Conservation (phyloP, 371 early-diverging fungal genomes). For the Mucor irregularis region DNA sequence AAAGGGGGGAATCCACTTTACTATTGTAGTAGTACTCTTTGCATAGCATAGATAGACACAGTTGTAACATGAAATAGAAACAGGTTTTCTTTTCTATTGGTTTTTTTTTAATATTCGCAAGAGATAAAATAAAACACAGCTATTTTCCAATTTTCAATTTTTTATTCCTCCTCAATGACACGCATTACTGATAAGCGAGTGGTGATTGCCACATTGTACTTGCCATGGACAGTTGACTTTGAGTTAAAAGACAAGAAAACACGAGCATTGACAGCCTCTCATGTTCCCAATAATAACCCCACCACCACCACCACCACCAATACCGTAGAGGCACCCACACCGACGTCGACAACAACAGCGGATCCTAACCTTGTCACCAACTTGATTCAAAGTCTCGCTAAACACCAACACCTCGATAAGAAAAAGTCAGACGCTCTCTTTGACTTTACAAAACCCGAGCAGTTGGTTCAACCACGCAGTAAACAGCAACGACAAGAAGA, state of each 20-base stretch:
- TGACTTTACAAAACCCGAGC: slow-evolving; percentile 34
- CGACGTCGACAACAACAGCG: slow-evolving; percentile 1
- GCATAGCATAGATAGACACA: too few species aligned
- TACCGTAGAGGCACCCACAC: neutral
- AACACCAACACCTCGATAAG: slow-evolving; percentile 19
- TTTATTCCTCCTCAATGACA: slow-evolving; percentile 8
- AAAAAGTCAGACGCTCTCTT: slow-evolving; percentile 20
- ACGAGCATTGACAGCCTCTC: neutral
- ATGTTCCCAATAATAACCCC: neutral
- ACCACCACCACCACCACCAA: neutral
- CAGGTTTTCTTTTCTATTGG: too few species aligned
- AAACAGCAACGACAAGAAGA: slow-evolving; percentile 36
- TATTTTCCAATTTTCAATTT: neutral
- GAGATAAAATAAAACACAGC: neutral
- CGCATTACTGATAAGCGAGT: slow-evolving; percentile 50
- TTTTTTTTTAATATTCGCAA: neutral
- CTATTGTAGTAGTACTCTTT: too few species aligned
- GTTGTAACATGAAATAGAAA: too few species aligned
- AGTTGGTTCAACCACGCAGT: slow-evolving; percentile 38
- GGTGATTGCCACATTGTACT: slow-evolving; percentile 67
- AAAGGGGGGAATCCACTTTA: too few species aligned
- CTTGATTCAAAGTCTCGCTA: slow-evolving; percentile 42
- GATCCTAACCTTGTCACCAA: slow-evolving; percentile 18
- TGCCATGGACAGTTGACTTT: slow-evolving; percentile 70
- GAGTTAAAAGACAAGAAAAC: slow-evolving; percentile 27